Percentiles rank a stretch among this genome's conserved stretches.
These are phyloP conservation scores for Codiaeum variegatum DNA, from an alignment of 441 rosid genomes.

Conservation along the genomic window DNA sequence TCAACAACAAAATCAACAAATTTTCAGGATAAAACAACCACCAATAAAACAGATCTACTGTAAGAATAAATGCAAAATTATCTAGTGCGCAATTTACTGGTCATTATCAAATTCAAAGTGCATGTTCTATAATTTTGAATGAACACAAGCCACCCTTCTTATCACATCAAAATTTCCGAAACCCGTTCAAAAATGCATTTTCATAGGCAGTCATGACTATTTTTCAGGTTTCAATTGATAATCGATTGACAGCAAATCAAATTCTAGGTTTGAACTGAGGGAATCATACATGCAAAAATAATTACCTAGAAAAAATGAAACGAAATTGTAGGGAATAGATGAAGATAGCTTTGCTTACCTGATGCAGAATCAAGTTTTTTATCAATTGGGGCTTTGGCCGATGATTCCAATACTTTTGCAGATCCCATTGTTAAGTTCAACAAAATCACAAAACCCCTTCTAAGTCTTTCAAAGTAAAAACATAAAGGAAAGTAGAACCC, in stretches of 20 bases:
- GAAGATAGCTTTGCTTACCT: not conserved
- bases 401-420: slow-evolving; percentile 10
- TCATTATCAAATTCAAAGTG: not conserved
- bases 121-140: not conserved
- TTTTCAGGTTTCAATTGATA: not conserved
- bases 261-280: not conserved
- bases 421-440: slow-evolving; percentile 13
- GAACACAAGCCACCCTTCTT: not conserved
- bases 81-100: not conserved
- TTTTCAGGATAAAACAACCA: not conserved
- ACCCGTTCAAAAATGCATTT: not conserved
- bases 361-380: not conserved
- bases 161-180: not conserved
- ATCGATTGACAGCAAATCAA: not conserved
- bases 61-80: not conserved
- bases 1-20: too few relatives aligned
- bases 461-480: too few relatives aligned
- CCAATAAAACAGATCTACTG: not conserved
- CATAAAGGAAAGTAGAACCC: not conserved
- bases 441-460: not conserved
- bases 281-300: not conserved
- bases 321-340: not conserved
- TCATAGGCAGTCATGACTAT: not conserved
- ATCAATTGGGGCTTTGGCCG: not conserved
- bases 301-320: not conserved